Evolutionary conservation across 1,139 yeast genomes (phyloP), one percentile per base, ranked within the genome.

Genomic region (Arxiozyma slooffiae): DNA sequence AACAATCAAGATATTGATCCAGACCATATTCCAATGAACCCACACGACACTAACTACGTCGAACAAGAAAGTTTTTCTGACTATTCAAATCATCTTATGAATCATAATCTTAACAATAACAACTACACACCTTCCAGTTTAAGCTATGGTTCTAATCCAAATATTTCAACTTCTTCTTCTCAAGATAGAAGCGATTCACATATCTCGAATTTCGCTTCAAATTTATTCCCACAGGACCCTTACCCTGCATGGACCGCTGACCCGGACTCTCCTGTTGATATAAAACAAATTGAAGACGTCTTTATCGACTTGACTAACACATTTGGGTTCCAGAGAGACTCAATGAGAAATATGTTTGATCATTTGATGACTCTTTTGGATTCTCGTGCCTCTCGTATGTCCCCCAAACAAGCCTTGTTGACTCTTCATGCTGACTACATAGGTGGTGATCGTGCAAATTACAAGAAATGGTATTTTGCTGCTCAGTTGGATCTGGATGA

Each of bases 171-270:
- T 17, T 24, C 48, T n/a, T n/a, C n/a, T 14, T 43, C 46, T 9
- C 38, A 14, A 38, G 36, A 34, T 18, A 40, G 42, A 4, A 79
- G 82, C 64, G 90, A 84, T n/a, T n/a, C n/a, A n/a, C n/a, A n/a
- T n/a, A n/a, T n/a, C 53, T 67, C 73, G 46, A 77, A 74, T 82
- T 82, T 71, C 23, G 22, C 34, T n/a, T 30, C 36, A n/a, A 30
- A n/a, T 83, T 86, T 92, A 51, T 45, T 54, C 23, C 55, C 55
- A 16, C 52, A 55, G 55, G 97, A 95, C 58, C 96, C 96, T 40
- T 92, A 90, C 67, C 96, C 96, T 45, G 95, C 97, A 38, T 92
- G 97, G 96, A 83, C 94, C 18, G 86, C 90, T 46, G 97, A 89
- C 65, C 84, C 85, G 53, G 92, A 85, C 68, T 85, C 84, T 41